phyloP scores from a whole-genome alignment of 345 rosid species.

The Eucalyptus paniculata region DNA sequence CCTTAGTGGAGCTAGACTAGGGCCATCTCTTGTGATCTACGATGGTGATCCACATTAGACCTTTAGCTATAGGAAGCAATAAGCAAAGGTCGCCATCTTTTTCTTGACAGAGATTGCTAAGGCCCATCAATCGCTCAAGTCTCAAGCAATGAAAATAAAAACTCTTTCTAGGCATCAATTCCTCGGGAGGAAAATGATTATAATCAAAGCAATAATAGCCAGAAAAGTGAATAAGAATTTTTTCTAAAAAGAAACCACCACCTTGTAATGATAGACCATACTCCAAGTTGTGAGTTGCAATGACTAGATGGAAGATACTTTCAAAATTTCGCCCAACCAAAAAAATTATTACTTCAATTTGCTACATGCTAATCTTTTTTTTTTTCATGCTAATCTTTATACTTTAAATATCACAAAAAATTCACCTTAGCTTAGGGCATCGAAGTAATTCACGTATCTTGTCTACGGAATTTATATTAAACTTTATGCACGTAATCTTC shows the following conservation, averaged over 20 bases:
- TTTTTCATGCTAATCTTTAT: too few relatives aligned
- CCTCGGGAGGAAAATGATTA: too few relatives aligned
- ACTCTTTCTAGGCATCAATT: too few relatives aligned
- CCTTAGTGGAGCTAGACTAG: fast-evolving
- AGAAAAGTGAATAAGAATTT: fast-evolving
- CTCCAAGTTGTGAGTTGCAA: too few relatives aligned
- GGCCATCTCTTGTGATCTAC: neutral
- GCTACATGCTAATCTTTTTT: too few relatives aligned
- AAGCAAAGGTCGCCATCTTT: too few relatives aligned
- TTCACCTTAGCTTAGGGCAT: neutral
- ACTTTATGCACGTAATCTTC: fast-evolving
- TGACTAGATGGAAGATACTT: neutral
- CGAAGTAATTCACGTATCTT: neutral
- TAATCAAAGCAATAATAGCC: too few relatives aligned
- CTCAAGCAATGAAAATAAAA: too few relatives aligned
- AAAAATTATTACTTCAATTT: neutral
- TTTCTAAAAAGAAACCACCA: too few relatives aligned
- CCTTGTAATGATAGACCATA: too few relatives aligned
- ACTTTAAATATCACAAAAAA: neutral
- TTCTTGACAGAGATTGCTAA: neutral
- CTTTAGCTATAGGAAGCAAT: neutral
- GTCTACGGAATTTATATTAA: too few relatives aligned
- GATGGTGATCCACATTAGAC: neutral
- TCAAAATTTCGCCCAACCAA: neutral
- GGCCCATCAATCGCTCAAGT: too few relatives aligned